Conservation (phyloP, 306 rosid species). For the Carpinus fangiana region DNA sequence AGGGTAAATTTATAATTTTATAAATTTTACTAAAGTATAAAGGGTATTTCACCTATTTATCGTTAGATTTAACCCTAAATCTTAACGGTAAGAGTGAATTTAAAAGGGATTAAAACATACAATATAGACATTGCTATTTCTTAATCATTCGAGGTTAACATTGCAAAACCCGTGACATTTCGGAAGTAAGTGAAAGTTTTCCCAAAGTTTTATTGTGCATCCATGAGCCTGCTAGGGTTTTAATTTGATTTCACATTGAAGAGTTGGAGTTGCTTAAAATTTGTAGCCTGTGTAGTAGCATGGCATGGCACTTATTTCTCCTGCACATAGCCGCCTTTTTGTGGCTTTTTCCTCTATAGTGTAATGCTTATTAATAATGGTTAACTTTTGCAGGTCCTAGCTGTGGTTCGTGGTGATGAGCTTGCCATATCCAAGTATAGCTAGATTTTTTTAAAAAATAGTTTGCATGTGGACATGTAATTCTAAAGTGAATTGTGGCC, state of each 20-base stretch:
- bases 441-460: not conserved
- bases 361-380: not conserved
- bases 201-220: not conserved
- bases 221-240: not conserved
- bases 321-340: not conserved
- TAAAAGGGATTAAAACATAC: too few species aligned
- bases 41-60: too few species aligned
- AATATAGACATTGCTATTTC: too few species aligned
- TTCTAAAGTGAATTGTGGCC: not conserved
- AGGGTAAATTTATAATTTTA: too few species aligned
- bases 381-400: slow-evolving; percentile 22
- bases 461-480: not conserved
- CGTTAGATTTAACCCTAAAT: too few species aligned
- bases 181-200: too few species aligned
- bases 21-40: too few species aligned
- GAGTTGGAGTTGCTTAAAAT: not conserved
- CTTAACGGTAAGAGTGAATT: too few species aligned
- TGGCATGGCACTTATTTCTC: not conserved
- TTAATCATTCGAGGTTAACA: too few species aligned
- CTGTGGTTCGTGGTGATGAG: slow-evolving; percentile 33
- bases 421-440: slow-evolving; percentile 4
- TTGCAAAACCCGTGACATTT: too few species aligned
- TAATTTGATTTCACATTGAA: not conserved
- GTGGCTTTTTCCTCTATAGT: not conserved
- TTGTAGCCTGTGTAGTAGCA: not conserved